These are phyloP conservation scores for Datisca glomerata DNA, from an alignment of 306 rosid genomes.

Conservation along the genomic window DNA sequence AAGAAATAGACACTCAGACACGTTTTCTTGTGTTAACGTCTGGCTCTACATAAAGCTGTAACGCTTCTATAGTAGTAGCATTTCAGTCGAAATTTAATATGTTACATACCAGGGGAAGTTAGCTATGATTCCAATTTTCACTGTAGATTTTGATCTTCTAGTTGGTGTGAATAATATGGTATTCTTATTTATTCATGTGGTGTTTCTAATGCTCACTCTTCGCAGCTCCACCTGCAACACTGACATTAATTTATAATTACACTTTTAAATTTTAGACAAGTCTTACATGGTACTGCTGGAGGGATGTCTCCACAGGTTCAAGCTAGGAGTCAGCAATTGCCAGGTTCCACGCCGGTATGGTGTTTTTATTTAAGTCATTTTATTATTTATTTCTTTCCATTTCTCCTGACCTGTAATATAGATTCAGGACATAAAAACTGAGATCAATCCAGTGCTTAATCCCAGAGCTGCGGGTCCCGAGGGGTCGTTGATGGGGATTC, in stretches of 20 bases:
- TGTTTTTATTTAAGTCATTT: constrained; percentile 11
- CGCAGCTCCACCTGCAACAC: no score
- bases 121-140: no score
- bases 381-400: constrained; percentile 7
- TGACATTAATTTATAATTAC: no score
- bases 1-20: background rate
- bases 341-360: constrained; percentile 77
- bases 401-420: constrained; percentile 12
- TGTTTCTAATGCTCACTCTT: background rate
- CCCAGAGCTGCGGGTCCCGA: constrained; percentile 89
- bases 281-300: constrained; percentile 72
- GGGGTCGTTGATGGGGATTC: constrained; percentile 76
- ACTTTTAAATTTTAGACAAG: constrained; percentile 60
- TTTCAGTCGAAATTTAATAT: no score
- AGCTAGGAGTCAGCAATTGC: constrained; percentile 74
- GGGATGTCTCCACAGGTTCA: constrained; percentile 95
- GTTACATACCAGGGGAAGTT: no score
- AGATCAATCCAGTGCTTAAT: constrained; percentile 74
- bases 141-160: no score
- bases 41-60: no score
- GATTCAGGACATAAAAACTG: constrained; percentile 84
- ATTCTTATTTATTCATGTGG: no score
- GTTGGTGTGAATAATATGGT: no score
- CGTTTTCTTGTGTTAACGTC: no score
- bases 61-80: no score